Percentiles rank a stretch among this genome's conserved stretches.
These are phyloP conservation scores for Rhexocercosporidium sp. DNA, from an alignment of 2,329 filamentous ascomycete species.

Conservation along the genomic window DNA sequence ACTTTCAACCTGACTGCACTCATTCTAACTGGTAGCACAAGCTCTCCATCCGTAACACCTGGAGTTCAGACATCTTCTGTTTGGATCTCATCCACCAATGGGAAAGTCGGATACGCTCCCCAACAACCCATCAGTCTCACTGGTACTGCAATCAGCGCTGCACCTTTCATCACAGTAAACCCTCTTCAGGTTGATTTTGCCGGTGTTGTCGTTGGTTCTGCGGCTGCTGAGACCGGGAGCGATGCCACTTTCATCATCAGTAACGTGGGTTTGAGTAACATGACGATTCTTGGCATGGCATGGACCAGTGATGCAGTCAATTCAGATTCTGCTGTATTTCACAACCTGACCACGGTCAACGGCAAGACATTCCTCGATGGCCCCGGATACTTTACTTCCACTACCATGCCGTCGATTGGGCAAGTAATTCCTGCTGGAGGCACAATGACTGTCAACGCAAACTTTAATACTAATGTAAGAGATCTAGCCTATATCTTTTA, in stretches of 20 bases:
- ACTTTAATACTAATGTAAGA: slow-evolving; percentile 33
- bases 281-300: slow-evolving; percentile 41
- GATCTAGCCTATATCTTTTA: too few species aligned
- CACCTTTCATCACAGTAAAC: slow-evolving; percentile 39
- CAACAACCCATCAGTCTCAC: slow-evolving; percentile 41
- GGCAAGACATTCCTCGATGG: slow-evolving; percentile 9
- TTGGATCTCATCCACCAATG: slow-evolving; percentile 43
- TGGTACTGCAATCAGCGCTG: slow-evolving; percentile 42
- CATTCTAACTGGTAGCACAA: slow-evolving; percentile 21
- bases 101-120: slow-evolving; percentile 41
- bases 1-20: slow-evolving; percentile 39
- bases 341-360: slow-evolving; percentile 18
- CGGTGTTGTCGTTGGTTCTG: slow-evolving; percentile 41
- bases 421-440: slow-evolving; percentile 35
- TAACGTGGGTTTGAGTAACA: slow-evolving; percentile 41
- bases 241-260: slow-evolving; percentile 40
- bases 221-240: slow-evolving; percentile 30
- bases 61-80: slow-evolving; percentile 42
- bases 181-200: slow-evolving; percentile 44
- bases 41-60: slow-evolving; percentile 26
- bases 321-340: not conserved
- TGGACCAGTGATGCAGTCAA: slow-evolving; percentile 31
- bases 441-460: slow-evolving; percentile 33
- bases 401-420: slow-evolving; percentile 23
- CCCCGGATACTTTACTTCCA: slow-evolving; percentile 19